Evolutionary conservation across 2,329 filamentous ascomycete species (phyloP).

Genomic region (Penicillium capsulatum): DNA sequence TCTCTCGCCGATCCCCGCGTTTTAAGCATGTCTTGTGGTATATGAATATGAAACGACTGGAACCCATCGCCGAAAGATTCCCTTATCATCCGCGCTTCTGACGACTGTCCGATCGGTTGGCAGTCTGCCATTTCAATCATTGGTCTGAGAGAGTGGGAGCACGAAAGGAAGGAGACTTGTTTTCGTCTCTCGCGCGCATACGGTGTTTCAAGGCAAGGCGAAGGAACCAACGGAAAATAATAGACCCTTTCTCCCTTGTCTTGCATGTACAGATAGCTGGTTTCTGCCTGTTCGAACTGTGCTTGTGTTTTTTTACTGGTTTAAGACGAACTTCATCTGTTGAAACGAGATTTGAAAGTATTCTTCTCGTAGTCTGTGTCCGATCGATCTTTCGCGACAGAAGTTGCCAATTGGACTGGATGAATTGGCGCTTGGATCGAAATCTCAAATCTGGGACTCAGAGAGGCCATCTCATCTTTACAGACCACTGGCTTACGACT

Average conservation of each 20-base stretch:
- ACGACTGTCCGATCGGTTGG: conserved; percentile 15
- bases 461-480: no score
- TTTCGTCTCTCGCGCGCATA: conserved; percentile 23
- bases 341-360: conserved; percentile 16
- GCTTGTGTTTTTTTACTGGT: conserved; percentile 30
- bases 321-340: conserved; percentile 34
- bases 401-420: no score
- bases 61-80: conserved; percentile 8
- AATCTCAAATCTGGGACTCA: no score
- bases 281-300: conserved; percentile 37
- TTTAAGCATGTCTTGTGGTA: conserved; percentile 3
- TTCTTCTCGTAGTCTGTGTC: no score
- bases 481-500: no score
- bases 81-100: conserved; percentile 16
- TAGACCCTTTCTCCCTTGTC: conserved; percentile 26
- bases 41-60: conserved; percentile 8
- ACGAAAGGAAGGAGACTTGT: conserved; percentile 6
- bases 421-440: no score
- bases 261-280: conserved; percentile 44
- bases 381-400: no score
- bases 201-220: conserved; percentile 24
- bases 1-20: conserved; percentile 11
- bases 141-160: conserved; percentile 21
- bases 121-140: conserved; percentile 22
- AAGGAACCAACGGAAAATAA: conserved; percentile 20